Evolutionary conservation across 306 rosid species (phyloP), one percentile per base, ranked within the genome.

Genomic region (Prunus mongolica): DNA sequence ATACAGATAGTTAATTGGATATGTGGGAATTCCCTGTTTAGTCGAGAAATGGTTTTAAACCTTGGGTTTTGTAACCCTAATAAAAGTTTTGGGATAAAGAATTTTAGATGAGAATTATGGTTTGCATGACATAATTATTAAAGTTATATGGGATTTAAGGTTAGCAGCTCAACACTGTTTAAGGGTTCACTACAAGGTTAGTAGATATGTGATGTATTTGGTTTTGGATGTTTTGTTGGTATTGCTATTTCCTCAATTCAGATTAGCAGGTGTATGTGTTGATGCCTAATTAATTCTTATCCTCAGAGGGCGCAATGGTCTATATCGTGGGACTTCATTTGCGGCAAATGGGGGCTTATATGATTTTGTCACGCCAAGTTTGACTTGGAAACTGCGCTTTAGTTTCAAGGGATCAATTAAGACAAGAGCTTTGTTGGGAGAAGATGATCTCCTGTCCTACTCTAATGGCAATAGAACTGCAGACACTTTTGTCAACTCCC

Each of bases 361-460:
- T 72, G 76, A 76, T 66, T 65, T 76, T 71, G 62, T 71, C 8
- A 46, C 63, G 10, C 70, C 76, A 2, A 67, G 45, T 80, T 44
- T 63, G 18, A 24, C 76, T 16, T 65, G 78, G 60, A 81, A 75
- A 73, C 30, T 79, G 83, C 34, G 64, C 55, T 52, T 79, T 6
- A 16, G 76, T 71, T 77, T 61, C 50, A 80, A 78, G 76, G 81
- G 34, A 49, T 73, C 52, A 65, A 65, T 76, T 19, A 70, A 60
- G 71, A 83, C 81, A 65, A 78, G 83, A 68, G 83, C 83, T 55
- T 65, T 73, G 27, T 18, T 86, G 73, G 88, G 84, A 44, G 89
- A 84, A 77, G 88, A 80, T 74, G 86, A 74, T 67, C 78, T 87
- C 45, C 76, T 84, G 60, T 79, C 88, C 71, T 76, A 44, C 52